phyloP scores from a whole-genome alignment of 1,139 yeast species.

The Debaryomyces robertsiae region DNA sequence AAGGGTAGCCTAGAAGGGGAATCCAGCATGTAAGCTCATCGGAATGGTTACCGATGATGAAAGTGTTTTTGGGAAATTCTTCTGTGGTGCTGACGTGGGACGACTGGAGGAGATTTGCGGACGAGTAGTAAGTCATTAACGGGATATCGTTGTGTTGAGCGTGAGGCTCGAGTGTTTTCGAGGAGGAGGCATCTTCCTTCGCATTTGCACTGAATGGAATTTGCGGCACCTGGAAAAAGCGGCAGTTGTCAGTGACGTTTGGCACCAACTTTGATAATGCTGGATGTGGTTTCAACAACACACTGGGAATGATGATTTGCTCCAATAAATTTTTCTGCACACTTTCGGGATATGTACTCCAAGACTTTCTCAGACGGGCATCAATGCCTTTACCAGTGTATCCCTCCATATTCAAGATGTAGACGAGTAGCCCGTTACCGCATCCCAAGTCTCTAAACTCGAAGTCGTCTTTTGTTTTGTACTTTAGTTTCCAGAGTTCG shows the following conservation, averaged over 20 bases:
- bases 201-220: conserved; percentile 16
- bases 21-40: conserved; percentile 97
- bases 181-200: conserved; percentile 8
- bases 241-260: conserved; percentile 57
- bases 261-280: conserved; percentile 57
- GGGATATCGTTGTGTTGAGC: conserved; percentile 25
- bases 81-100: conserved; percentile 64
- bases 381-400: conserved; percentile 84
- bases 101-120: conserved; percentile 54
- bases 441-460: conserved; percentile 91
- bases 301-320: conserved; percentile 77
- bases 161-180: conserved; percentile 1
- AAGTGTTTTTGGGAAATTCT: conserved; percentile 68
- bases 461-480: conserved; percentile 49
- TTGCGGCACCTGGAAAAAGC: conserved; percentile 54
- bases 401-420: conserved; percentile 77
- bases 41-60: conserved; percentile 91
- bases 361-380: conserved; percentile 86
- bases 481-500: conserved; percentile 77
- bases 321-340: conserved; percentile 64
- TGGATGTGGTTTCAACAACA: conserved; percentile 69
- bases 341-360: conserved; percentile 70
- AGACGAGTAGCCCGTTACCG: conserved; percentile 88
- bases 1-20: conserved; percentile 83
- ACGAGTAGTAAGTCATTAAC: conserved; percentile 45